These are phyloP conservation scores for Penicillium fimorum DNA, from an alignment of 495 filamentous ascomycete species.

Conservation along the genomic window DNA sequence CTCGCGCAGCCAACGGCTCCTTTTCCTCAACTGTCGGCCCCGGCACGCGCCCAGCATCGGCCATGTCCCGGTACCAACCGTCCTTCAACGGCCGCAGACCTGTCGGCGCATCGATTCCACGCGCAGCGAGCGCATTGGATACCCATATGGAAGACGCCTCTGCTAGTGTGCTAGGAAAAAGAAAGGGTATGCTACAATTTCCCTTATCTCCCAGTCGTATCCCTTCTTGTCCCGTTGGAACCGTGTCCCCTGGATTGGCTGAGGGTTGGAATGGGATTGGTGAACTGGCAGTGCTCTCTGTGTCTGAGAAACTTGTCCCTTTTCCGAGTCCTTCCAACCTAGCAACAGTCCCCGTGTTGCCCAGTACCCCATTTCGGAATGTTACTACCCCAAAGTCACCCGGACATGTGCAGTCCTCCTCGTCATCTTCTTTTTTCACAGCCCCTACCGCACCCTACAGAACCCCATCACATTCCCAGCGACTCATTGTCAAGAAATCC, in stretches of 20 bases:
- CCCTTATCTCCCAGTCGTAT: slow-evolving; percentile 28
- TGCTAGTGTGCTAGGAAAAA: slow-evolving; percentile 49
- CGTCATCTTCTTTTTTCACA: background rate
- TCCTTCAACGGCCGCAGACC: slow-evolving; percentile 44
- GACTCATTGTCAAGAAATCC: slow-evolving; percentile 27
- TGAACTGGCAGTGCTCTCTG: background rate
- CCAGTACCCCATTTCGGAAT: background rate
- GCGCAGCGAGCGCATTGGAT: slow-evolving; percentile 62
- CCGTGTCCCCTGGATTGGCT: background rate
- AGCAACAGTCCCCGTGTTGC: background rate
- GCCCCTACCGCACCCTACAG: slow-evolving; percentile 11
- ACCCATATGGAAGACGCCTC: slow-evolving; percentile 49
- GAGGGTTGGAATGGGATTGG: background rate
- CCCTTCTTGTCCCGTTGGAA: slow-evolving; percentile 27
- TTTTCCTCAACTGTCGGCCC: slow-evolving; percentile 59
- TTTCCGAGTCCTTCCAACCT: background rate
- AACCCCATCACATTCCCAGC: slow-evolving; percentile 9
- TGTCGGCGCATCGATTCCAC: slow-evolving; percentile 43
- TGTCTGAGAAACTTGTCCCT: background rate
- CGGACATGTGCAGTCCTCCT: background rate
- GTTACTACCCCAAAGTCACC: background rate
- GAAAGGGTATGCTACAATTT: slow-evolving; percentile 65
- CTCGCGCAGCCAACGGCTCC: slow-evolving; percentile 49
- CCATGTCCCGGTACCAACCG: slow-evolving; percentile 45
- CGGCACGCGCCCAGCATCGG: slow-evolving; percentile 49